Evolutionary conservation across 2,329 filamentous ascomycete species (phyloP), one percentile per base, ranked within the genome.

Genomic region (Neonectria neomacrospora): DNA sequence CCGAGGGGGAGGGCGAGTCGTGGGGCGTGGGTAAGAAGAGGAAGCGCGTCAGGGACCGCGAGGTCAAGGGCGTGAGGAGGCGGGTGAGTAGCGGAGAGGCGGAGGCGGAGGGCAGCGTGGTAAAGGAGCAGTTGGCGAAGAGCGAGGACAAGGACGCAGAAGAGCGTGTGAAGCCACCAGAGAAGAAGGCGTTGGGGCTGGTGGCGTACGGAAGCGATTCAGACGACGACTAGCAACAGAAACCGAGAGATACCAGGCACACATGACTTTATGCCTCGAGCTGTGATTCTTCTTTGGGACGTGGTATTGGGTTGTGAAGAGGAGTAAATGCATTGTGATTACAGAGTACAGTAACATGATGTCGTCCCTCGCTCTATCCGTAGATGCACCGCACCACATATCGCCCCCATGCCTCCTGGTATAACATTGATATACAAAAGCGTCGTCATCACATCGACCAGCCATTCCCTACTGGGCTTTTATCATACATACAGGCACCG

Each of bases 121-220:
- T 51, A 37, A 60, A 66, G 48, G 61, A 69, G 41, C 42, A 66
- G 45, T 63, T 50, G 41, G 54, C 58, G 52, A 54, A 64, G 48
- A 54, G 53, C 16, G 61, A 54, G 47, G 64, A 68, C 12, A 54
- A 51, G 30, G 55, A 56, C 3, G 30, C 58, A 6, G 51, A 41
- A 18, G 44, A 64, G 42, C 28, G 32, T 26, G 47, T 42, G 51
- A 52, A 47, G 18, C 63, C 44, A 22, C 64, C 67, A 9, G 63
- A 68, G 62, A 71, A 71, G 68, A 73, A 71, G 67, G 48, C 64
- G 7, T 39, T 81, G 48, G 80, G 80, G 0, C 72, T 89, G 41
- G 86, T 88, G 12, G 81, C 80, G 61, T 89, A 89, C 66, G 86
- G 82, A 41, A 73, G 71, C 44, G 67, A 73, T 5, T 89, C 86